Conservation (phyloP, 345 rosid species). For the Combretum micranthum region DNA sequence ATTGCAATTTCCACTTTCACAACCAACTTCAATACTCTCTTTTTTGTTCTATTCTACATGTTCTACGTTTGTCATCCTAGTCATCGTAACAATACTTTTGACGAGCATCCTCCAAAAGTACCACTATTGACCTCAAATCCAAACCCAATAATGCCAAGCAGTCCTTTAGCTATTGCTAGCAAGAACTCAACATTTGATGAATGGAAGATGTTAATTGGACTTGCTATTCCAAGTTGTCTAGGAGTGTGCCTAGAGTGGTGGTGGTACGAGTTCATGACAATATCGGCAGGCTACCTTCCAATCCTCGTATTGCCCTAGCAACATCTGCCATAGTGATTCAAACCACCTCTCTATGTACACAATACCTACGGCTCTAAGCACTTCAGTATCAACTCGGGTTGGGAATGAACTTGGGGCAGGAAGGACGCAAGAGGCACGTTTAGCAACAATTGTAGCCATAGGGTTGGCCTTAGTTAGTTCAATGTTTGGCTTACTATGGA, state of each 20-base stretch:
- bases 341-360: slow-evolving; percentile 81
- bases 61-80: slow-evolving; percentile 17
- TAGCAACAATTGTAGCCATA: slow-evolving; percentile 50
- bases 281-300: slow-evolving; percentile 65
- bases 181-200: slow-evolving; percentile 15
- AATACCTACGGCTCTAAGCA: slow-evolving; percentile 61
- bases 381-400: slow-evolving; percentile 72
- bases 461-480: slow-evolving; percentile 47
- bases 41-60: slow-evolving; percentile 47
- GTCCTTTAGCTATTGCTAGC: neutral
- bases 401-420: slow-evolving; percentile 89
- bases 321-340: slow-evolving; percentile 77
- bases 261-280: slow-evolving; percentile 98
- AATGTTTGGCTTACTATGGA: slow-evolving; percentile 45
- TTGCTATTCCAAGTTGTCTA: slow-evolving; percentile 76
- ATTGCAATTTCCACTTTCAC: slow-evolving; percentile 63
- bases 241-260: slow-evolving; percentile 96
- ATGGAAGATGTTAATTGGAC: slow-evolving; percentile 51
- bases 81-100: slow-evolving; percentile 3
- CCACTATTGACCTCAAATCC: neutral
- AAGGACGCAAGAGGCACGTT: slow-evolving; percentile 47
- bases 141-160: neutral
- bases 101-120: neutral
- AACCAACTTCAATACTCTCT: slow-evolving; percentile 56
- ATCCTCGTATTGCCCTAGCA: slow-evolving; percentile 53